Base-by-base conservation (phyloP, 2,329 filamentous ascomycete genomes). In the Fusarium sp. region DNA sequence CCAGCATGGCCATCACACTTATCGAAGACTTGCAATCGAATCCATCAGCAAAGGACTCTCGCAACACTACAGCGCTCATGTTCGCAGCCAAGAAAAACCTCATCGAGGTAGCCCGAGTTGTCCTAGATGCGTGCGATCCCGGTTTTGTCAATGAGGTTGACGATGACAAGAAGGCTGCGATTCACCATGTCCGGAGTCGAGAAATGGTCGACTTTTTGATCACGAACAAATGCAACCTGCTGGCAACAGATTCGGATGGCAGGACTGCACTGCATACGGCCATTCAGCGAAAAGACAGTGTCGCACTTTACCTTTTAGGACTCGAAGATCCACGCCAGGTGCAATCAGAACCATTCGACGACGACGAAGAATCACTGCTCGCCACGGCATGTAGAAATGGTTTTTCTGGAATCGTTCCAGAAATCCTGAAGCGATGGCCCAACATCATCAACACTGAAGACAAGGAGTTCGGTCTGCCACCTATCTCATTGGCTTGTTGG, bases 401-500 rank as follows among this genome's bases (percentile, higher is more conserved):
- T 2, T 43, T 43, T 5, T 20, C 41, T 0, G 6, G 23, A 23
- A 14, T 43, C 6, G 3, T 43, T 5, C 3, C n/a, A 8, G n/a
- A 2, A 1, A 2, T 43, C 11, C 41, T 43, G 0, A 1, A 8
- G n/a, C 41, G 11, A 8, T 43, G 41, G 41, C 41, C 41, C 1
- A 0, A 23, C 6, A 4, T 23, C 2, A 23, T 43, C 6, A 43
- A 43, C 11, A 23, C 2, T 5, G 3, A 23, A 7, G n/a, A 4
- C n/a, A 0, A 3, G 41, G 0, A 1, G 41, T 2, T 1, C 6
- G 3, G 3, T 2, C 1, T 0, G n/a, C 11, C 6, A 14, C 41
- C 41, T 23, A 14, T 43, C 41, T 43, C 41, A 43, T 23, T 11
- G 41, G 41, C 41, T 23, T 43, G 41, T 43, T 0, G 0, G n/a